Evolutionary conservation across 208 protist species (phyloP), one percentile per base, ranked within the genome.

Genomic region (Acanthamoeba healyi): DNA sequence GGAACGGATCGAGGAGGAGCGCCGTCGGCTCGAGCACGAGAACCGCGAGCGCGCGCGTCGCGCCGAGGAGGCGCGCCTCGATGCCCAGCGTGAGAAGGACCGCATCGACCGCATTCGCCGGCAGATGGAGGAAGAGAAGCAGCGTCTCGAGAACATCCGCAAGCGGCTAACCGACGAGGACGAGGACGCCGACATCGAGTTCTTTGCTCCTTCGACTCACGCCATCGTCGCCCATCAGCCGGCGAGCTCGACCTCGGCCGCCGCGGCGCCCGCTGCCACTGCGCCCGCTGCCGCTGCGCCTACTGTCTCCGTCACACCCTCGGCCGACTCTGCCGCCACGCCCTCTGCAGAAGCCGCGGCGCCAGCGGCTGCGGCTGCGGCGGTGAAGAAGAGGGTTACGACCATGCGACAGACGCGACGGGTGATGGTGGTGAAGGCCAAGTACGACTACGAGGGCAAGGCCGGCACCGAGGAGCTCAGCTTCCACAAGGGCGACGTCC

Each of bases 381-480:
- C 22, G 65, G 22, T 17, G 22, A 74, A 74, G 65, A 22, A 17
- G 32, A 26, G 65, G 32, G 65, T 74, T 26, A 40, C 65, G 42
- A 82, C 74, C 22, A 51, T 82, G 74, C 36, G 74, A 40, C 74
- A 82, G 74, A 82, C 74, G 44, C 34, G 74, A 26, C 74, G 74
- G 74, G 74, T 82, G 74, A 82, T 82, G 74, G 74, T 82, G 74
- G 74, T 82, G 5, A 82, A 82, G 74, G 42, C 74, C 36, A 82
- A 82, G 74, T 82, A 82, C 74, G 74, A 82, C 74, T 82, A 82
- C 74, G 74, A 82, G 74, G 74, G 40, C 42, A 82, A 44, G 40
- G 22, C 29, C 14, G 22, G 49, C 49, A 54, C 74, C 38, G 74
- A 82, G 40, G 74, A 82, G 74, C 74, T 82, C n/a, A 54, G 40